Evolutionary conservation across 176 grass and related monocot species (phyloP).

Genomic region (Avena insularis): DNA sequence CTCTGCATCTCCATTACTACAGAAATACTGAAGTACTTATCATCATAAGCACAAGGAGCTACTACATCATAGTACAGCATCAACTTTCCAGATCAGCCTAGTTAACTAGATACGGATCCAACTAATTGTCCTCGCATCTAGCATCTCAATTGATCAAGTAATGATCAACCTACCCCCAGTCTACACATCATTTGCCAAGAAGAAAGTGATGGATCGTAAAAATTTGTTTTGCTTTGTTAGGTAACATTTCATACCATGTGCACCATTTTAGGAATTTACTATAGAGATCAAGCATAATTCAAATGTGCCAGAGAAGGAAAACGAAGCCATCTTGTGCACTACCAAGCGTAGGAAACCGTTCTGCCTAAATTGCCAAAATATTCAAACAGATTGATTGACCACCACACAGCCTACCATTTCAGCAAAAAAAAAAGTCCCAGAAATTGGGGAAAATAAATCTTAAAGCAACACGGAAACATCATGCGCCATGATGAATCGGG

Average conservation of each 20-base stretch:
- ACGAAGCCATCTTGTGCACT: background rate
- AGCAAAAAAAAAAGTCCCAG: background rate
- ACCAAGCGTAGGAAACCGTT: background rate
- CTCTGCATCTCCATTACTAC: slow-evolving; percentile 19
- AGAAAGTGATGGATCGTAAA: background rate
- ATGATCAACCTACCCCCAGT: background rate
- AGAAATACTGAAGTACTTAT: background rate
- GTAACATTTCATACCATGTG: slow-evolving; percentile 10
- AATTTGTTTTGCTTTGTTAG: background rate
- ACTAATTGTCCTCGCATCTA: slow-evolving; percentile 14
- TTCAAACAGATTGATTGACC: background rate
- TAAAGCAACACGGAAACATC: background rate
- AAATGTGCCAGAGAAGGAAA: slow-evolving; percentile 13
- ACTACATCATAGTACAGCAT: background rate
- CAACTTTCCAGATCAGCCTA: slow-evolving; percentile 39
- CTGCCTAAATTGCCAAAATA: background rate
- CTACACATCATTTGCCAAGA: slow-evolving; percentile 9
- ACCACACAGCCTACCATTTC: background rate
- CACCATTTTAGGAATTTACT: background rate
- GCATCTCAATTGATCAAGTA: slow-evolving; percentile 23
- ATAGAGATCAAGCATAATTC: background rate
- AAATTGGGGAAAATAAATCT: background rate
- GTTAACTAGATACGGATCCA: slow-evolving; percentile 35
- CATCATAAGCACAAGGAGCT: slow-evolving; percentile 26
- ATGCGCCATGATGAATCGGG: background rate